Base-by-base conservation (phyloP, 2,329 filamentous ascomycete genomes). In the Harringtonia lauricola region DNA sequence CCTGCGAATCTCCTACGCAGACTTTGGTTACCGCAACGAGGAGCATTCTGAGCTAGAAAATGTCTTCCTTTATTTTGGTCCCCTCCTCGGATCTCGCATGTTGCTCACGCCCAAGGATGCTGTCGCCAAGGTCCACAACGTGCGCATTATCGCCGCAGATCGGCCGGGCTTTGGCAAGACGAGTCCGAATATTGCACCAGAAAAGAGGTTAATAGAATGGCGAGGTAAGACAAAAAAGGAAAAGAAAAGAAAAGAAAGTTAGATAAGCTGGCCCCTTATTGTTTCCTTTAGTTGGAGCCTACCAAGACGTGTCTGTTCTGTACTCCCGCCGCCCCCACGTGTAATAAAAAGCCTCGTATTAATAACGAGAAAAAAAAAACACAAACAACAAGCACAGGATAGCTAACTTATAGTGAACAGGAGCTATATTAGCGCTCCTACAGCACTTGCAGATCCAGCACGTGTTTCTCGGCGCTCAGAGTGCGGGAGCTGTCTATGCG, bases 91-190 rank as follows among this genome's bases (percentile, higher is more conserved):
- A 21, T 57, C 52, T 12, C 60, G 61, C 19, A 51, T 55, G 39
- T 22, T 59, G 5, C 56, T 59, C 34, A 42, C 57, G 15, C 51
- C 55, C 49, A 62, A 63, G 43, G 58, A 64, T 42, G 44, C 48
- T 2, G 44, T 61, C 3, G 62, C 60, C 15, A 56, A 54, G 39
- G 40, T 49, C 31, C 50, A 61, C 47, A 47, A 53, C 18, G 48
- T 64, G 18, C 59, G 61, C 28, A 53, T 64, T 37, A 53, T 64
- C 44, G 47, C 49, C 43, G 44, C 51, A 0, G 61, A 65, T 46
- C 49, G 62, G 7, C 62, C 64, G 0, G 62, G 62, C 9, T 55
- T 64, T 35, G 63, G 62, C 12, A 55, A 56, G 8, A 63, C 60
- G 7, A 56, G 56, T 15, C 46, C 54, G n/a, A n/a, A n/a, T n/a